Evolutionary conservation across 2,329 filamentous ascomycete genomes (phyloP).

Genomic region (Apiospora saccharicola): DNA sequence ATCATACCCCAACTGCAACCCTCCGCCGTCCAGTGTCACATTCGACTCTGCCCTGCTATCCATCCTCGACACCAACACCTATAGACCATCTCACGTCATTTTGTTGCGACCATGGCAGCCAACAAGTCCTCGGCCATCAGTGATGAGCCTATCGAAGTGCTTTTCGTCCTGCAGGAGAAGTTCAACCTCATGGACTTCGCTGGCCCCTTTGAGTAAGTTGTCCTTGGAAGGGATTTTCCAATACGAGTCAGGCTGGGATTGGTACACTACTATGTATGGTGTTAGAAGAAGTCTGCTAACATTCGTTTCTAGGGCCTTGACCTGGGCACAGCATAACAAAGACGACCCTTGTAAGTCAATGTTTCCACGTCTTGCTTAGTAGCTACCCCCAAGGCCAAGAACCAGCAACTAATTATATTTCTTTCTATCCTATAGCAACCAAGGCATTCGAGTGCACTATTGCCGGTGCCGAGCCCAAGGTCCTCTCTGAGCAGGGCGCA

Average conservation of each 20-base stretch:
- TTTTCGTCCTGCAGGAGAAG: constrained; percentile 66
- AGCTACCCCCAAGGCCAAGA: not conserved
- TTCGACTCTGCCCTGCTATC: not conserved
- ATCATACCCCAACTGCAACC: constrained; percentile 1
- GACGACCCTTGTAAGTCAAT: constrained; percentile 58
- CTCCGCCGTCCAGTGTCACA: constrained; percentile 10
- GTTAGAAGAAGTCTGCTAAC: not conserved
- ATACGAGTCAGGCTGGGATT: not conserved
- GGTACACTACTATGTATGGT: not conserved
- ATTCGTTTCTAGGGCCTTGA: constrained; percentile 54
- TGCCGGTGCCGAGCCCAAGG: constrained; percentile 60
- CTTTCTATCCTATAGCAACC: constrained; percentile 47
- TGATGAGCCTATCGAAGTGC: constrained; percentile 66
- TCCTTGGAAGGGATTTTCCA: not conserved
- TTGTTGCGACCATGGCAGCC: constrained; percentile 23
- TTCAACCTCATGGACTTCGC: constrained; percentile 67
- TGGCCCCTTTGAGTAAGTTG: constrained; percentile 49
- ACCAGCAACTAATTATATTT: not conserved
- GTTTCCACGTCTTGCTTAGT: constrained; percentile 27
- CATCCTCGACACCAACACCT: not conserved
- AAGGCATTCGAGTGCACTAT: constrained; percentile 67
- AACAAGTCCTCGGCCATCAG: constrained; percentile 65
- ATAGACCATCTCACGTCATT: not conserved
- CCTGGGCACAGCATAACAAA: constrained; percentile 58
- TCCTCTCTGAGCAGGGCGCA: constrained; percentile 69